Conservation (phyloP, 768 basidiomycete genomes). For the Lentinula guzmanii region DNA sequence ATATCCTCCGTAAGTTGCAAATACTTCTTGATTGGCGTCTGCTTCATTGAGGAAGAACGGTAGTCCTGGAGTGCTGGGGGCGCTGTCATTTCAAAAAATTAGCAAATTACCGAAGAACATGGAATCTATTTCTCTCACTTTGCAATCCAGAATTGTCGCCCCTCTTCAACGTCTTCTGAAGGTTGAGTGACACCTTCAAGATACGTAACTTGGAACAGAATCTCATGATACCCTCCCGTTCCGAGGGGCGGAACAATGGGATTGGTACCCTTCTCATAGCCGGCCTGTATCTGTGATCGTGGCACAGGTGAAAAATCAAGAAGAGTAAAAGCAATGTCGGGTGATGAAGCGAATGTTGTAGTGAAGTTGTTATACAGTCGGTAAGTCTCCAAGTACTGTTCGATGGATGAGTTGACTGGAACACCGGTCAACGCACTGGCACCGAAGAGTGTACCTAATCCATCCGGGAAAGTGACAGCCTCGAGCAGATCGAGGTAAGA, state of each 20-base stretch:
- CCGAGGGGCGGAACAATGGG: conserved; percentile 27
- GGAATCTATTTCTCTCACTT: conserved; percentile 17
- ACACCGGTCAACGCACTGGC: conserved; percentile 28
- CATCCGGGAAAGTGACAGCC: conserved; percentile 19
- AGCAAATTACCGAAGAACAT: background rate
- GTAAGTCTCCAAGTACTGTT: conserved; percentile 26
- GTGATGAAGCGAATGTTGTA: conserved; percentile 11
- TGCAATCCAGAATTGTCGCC: conserved; percentile 20
- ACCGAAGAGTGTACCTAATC: conserved; percentile 26
- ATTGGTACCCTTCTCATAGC: conserved; percentile 28
- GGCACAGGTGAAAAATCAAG: conserved; percentile 33
- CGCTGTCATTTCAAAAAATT: conserved; percentile 14
- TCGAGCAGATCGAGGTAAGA: conserved; percentile 30
- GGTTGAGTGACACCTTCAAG: conserved; percentile 9
- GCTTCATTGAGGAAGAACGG: conserved; percentile 12
- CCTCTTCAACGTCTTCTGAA: conserved; percentile 17
- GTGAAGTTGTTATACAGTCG: conserved; percentile 23
- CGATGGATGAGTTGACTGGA: conserved; percentile 8
- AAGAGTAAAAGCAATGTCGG: conserved; percentile 18
- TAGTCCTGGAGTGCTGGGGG: conserved; percentile 27
- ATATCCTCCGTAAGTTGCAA: conserved; percentile 10
- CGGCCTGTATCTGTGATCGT: conserved; percentile 26
- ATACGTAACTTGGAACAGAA: conserved; percentile 26
- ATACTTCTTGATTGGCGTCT: conserved; percentile 9
- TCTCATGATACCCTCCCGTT: conserved; percentile 24